Conservation (phyloP, 1,284 basidiomycete species). For the Rhodotorula sp. region DNA sequence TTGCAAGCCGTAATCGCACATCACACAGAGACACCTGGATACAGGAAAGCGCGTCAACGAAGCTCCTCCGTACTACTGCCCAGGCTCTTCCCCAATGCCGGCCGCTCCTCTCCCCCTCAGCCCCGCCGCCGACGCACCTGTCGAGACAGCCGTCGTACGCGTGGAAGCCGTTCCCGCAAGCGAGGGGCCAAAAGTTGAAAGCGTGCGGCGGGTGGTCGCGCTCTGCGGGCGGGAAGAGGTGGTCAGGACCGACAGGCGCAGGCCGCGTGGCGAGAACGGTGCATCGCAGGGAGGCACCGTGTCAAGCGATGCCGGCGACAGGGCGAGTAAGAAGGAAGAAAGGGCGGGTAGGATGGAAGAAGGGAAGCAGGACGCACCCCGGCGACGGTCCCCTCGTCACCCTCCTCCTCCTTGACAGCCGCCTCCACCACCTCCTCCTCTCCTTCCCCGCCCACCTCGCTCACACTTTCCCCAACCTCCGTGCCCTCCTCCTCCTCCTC, state of each 20-base stretch:
- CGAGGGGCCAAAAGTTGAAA: constrained; percentile 2
- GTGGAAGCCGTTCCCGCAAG: not conserved
- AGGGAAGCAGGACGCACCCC: not conserved
- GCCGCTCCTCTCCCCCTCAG: too few relatives aligned
- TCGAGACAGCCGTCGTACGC: not conserved
- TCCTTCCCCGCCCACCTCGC: not conserved
- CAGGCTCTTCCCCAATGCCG: too few relatives aligned
- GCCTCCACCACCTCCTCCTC: not conserved
- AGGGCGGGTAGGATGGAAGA: not conserved
- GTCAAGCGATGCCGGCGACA: too few relatives aligned
- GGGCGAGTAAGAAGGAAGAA: too few relatives aligned
- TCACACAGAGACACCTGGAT: too few relatives aligned
- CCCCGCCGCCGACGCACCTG: not conserved
- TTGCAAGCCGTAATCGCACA: too few relatives aligned
- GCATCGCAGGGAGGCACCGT: too few relatives aligned
- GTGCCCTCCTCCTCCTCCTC: not conserved
- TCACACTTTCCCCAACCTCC: not conserved
- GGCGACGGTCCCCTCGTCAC: not conserved
- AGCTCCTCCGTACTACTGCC: too few relatives aligned
- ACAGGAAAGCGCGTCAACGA: too few relatives aligned
- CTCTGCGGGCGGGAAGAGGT: not conserved
- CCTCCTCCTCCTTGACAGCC: constrained; percentile 5
- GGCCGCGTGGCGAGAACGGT: too few relatives aligned
- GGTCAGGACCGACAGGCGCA: not conserved
- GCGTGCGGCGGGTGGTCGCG: constrained; percentile 1